Evolutionary conservation across 2,329 filamentous ascomycete species (phyloP), one percentile per base, ranked within the genome.

Genomic region (Clathrospora elynae): DNA sequence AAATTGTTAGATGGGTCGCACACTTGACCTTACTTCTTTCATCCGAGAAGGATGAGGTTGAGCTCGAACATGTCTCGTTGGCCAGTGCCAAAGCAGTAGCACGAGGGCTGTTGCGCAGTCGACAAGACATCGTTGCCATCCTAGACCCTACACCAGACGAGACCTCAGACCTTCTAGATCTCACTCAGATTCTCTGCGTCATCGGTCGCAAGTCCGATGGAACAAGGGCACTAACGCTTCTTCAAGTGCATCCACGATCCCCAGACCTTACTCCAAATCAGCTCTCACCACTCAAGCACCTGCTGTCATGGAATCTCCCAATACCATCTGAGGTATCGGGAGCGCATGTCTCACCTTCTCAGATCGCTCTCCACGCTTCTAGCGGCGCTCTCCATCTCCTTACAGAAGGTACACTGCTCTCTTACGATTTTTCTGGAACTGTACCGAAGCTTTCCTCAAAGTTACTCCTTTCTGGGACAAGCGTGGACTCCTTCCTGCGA

Each of bases 301-400:
- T 72, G 19, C 45, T 64, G 3, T 58, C 64, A 2, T 64, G 63
- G 53, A 37, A 50, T 12, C 39, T 72, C 4, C 67, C 65, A 2
- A 46, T 39, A 10, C 41, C 58, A 2, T 41, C 53, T 2, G 53
- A 45, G n/a, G 30, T 42, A 3, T 11, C 53, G 4, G 35, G 33
- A 6, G 20, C 38, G 4, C 43, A 46, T 18, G 14, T 41, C 6
- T 23, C 42, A 3, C 37, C 50, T 13, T 34, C 58, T 4, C 53
- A 54, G 6, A 85, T 81, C 56, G 77, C 79, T 19, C 69, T 89
- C 2, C 82, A 90, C 51, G 71, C 82, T 16, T 78, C 79, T 13
- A 80, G 82, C 2, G 87, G 86, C 9, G 76, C 78, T 25, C 70
- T 91, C 3, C 77, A 87, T 46, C 78, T 85, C 58, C 73, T 88